Conservation (phyloP, 108 stramenopile species). For the Mediolabrus comicus region DNA sequence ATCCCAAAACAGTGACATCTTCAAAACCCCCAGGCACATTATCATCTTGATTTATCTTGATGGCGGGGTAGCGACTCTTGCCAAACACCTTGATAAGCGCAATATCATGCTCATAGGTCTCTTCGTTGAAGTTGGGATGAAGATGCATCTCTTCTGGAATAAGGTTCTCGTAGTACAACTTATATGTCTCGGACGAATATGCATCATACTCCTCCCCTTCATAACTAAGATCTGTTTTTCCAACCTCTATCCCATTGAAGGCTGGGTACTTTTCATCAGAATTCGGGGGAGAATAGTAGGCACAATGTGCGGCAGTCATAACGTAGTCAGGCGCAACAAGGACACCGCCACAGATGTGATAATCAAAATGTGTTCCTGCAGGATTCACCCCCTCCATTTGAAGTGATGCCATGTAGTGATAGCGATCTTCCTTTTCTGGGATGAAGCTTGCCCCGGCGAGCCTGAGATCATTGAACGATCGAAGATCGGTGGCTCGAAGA, state of each 20-base stretch:
- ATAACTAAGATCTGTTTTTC: conserved; percentile 17
- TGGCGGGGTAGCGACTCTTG: conserved; percentile 13
- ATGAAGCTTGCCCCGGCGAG: background rate
- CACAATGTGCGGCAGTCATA: conserved; percentile 57
- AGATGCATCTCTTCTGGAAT: conserved; percentile 22
- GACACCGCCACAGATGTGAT: conserved; percentile 49
- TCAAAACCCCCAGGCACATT: background rate
- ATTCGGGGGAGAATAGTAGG: conserved; percentile 29
- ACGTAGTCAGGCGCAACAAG: conserved; percentile 57
- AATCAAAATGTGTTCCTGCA: conserved; percentile 25
- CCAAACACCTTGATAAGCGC: conserved; percentile 39
- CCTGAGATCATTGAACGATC: background rate
- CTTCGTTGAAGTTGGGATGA: conserved; percentile 23
- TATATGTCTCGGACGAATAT: conserved; percentile 13
- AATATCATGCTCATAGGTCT: conserved; percentile 39
- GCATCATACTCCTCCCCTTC: conserved; percentile 17
- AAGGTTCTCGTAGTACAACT: conserved; percentile 36
- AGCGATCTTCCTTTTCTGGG: conserved; percentile 11
- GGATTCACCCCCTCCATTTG: conserved; percentile 37
- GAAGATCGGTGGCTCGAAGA: background rate
- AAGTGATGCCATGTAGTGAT: conserved; percentile 48
- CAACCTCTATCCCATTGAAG: conserved; percentile 47
- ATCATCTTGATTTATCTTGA: background rate
- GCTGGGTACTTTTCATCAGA: conserved; percentile 15
- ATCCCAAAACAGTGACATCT: conserved; percentile 28